Conservation (phyloP, 2,329 filamentous ascomycete species). For the Paraphaeosphaeria minitans region DNA sequence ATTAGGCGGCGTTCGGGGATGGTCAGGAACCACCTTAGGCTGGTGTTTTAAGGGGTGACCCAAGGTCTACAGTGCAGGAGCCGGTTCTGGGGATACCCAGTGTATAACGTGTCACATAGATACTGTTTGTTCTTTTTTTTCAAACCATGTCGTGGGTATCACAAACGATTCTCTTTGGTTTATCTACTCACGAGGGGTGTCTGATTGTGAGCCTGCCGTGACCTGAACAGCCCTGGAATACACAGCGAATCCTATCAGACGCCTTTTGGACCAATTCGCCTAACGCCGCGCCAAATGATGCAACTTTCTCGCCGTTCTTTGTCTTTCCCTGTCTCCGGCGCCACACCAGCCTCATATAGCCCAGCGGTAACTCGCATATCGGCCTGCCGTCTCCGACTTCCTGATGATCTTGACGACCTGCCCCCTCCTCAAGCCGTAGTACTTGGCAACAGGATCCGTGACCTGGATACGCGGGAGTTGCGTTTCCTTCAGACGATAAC, state of each 20-base stretch:
- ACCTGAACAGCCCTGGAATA: neutral
- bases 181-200: neutral
- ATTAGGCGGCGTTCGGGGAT: neutral
- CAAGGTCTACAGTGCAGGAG: neutral
- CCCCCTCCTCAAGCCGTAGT: slow-evolving; percentile 85
- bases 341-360: slow-evolving; percentile 46
- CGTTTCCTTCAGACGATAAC: slow-evolving; percentile 96
- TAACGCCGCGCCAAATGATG: slow-evolving; percentile 39
- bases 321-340: neutral
- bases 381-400: slow-evolving; percentile 90
- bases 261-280: slow-evolving; percentile 23
- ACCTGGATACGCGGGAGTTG: slow-evolving; percentile 91
- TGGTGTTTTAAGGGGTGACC: neutral
- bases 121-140: neutral
- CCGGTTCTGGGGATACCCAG: neutral
- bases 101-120: no score
- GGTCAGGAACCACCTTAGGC: neutral
- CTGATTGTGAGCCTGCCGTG: neutral
- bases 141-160: neutral
- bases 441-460: slow-evolving; percentile 90
- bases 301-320: slow-evolving; percentile 9
- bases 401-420: slow-evolving; percentile 99
- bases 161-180: neutral
- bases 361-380: slow-evolving; percentile 94
- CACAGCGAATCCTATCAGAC: slow-evolving; percentile 4